Conservation (phyloP, 2,329 filamentous ascomycete species). For the Penicillium sp. region DNA sequence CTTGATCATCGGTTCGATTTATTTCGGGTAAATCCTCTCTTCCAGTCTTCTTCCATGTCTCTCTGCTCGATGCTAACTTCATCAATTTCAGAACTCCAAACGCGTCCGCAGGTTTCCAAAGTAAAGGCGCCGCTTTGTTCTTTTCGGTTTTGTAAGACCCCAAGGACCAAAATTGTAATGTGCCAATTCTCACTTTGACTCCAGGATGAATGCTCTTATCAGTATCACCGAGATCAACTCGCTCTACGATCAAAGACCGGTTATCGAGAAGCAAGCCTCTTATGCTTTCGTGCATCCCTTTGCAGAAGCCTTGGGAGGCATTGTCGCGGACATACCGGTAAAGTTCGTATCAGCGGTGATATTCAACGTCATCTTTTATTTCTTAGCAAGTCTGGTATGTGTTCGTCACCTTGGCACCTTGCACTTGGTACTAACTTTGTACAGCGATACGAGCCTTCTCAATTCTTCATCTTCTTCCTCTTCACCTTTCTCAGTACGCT, state of each 20-base stretch:
- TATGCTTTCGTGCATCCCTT: slow-evolving; percentile 92
- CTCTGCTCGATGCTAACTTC: not conserved
- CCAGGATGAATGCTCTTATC: slow-evolving; percentile 58
- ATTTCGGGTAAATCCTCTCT: slow-evolving; percentile 32
- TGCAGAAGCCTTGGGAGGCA: slow-evolving; percentile 81
- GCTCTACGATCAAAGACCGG: slow-evolving; percentile 84
- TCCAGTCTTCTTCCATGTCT: not conserved
- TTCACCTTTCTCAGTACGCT: slow-evolving; percentile 64
- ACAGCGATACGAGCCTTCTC: slow-evolving; percentile 41
- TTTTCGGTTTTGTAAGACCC: slow-evolving; percentile 82
- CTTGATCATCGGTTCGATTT: slow-evolving; percentile 70
- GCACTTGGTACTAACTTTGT: slow-evolving; percentile 16
- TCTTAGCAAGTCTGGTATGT: slow-evolving; percentile 72
- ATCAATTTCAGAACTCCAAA: slow-evolving; percentile 66
- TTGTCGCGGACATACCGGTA: slow-evolving; percentile 84
- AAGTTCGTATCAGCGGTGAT: slow-evolving; percentile 72
- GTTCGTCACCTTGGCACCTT: no score
- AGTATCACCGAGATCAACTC: slow-evolving; percentile 77
- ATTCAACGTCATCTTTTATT: slow-evolving; percentile 84
- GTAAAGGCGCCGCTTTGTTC: slow-evolving; percentile 78
- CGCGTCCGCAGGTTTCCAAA: slow-evolving; percentile 73
- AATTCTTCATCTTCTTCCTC: slow-evolving; percentile 67
- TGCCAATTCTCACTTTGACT: not conserved
- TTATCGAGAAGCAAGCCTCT: slow-evolving; percentile 86
- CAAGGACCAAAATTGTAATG: not conserved